These are phyloP conservation scores for Taiwanofungus camphoratus DNA, from an alignment of 1,284 basidiomycete species.

Conservation along the genomic window DNA sequence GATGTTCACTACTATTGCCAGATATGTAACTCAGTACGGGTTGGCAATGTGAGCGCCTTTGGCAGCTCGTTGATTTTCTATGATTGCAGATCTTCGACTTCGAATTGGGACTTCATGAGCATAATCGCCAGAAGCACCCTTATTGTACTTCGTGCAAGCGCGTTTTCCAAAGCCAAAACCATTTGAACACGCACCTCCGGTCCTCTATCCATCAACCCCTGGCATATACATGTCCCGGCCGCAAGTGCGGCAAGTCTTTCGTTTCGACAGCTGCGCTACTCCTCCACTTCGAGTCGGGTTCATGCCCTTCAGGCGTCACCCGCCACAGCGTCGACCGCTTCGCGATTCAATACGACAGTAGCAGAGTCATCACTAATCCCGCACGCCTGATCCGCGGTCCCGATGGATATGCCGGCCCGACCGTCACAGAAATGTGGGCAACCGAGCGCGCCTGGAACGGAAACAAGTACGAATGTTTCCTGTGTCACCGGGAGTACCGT, in stretches of 20 bases:
- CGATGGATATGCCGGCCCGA: constrained; percentile 7
- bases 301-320: constrained; percentile 27
- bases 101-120: constrained; percentile 35
- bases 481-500: constrained; percentile 21
- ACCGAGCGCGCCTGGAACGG: constrained; percentile 34
- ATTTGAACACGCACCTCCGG: constrained; percentile 19
- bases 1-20: constrained; percentile 36
- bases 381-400: constrained; percentile 21
- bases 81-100: constrained; percentile 28
- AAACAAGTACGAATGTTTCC: constrained; percentile 32
- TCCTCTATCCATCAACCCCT: constrained; percentile 17
- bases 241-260: constrained; percentile 22
- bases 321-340: constrained; percentile 24
- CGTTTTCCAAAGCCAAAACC: constrained; percentile 29
- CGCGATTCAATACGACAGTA: constrained; percentile 21
- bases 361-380: constrained; percentile 29
- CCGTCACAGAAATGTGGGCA: constrained; percentile 16
- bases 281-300: constrained; percentile 29
- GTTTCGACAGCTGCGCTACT: constrained; percentile 27
- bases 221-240: constrained; percentile 18
- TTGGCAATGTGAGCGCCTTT: not conserved
- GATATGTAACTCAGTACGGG: constrained; percentile 29
- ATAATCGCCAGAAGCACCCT: constrained; percentile 42
- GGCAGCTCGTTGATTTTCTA: not conserved
- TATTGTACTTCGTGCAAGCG: constrained; percentile 43